Evolutionary conservation across 768 basidiomycete species (phyloP), one percentile per base, ranked within the genome.

Genomic region (Pluteus cervinus): DNA sequence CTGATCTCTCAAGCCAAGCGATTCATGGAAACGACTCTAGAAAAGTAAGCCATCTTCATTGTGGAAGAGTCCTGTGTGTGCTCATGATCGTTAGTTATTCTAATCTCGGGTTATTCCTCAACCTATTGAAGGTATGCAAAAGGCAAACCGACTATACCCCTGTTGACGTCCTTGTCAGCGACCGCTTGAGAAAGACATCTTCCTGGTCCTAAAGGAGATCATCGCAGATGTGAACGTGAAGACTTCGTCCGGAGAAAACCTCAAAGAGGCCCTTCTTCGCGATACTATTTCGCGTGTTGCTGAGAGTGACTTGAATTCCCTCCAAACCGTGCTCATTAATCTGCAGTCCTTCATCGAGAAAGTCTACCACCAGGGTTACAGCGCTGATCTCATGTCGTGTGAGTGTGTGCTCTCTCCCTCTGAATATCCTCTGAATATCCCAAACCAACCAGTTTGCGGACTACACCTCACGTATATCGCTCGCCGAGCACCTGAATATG

Each of bases 41-140:
- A 66, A 28, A 64, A 60, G 74, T 79, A 48, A 36, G 69, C 46
- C 14, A n/a, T n/a, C n/a, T n/a, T n/a, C n/a, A n/a, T n/a, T n/a
- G n/a, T n/a, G n/a, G n/a, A n/a, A n/a, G n/a, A n/a, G n/a, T n/a
- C n/a, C n/a, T n/a, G n/a, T n/a, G n/a, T n/a, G 43, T 38, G n/a
- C 24, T 41, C 20, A 16, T n/a, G 16, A 17, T 26, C 12, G 1
- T 26, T 45, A 83, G 80, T 46, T 79, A 78, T 48, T 65, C 68
- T 5, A 64, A 65, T 31, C 72, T 66, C 39, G 83, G 82, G 5
- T 57, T 86, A 24, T 67, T 81, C 36, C 58, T 66, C 35, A 64
- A 65, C 42, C 45, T 86, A 5, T 69, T 80, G 50, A 81, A 75
- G 65, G 84, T 76, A 42, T 28, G 60, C n/a, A n/a, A n/a, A n/a